These are phyloP conservation scores for Beauveria rudraprayagi DNA, from an alignment of 2,329 filamentous ascomycete genomes.

Conservation along the genomic window DNA sequence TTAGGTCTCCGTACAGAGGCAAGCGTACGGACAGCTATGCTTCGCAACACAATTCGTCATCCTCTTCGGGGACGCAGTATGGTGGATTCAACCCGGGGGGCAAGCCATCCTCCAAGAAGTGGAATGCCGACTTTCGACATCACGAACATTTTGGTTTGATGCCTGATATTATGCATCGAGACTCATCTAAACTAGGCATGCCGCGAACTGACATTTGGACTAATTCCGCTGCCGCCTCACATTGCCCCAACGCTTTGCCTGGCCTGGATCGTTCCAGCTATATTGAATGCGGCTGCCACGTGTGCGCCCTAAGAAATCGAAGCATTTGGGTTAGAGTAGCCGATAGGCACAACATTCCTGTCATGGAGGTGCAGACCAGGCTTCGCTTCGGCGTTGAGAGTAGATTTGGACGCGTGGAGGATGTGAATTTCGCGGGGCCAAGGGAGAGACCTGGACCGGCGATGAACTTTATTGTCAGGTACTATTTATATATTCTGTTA, in stretches of 20 bases:
- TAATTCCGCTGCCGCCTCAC: background rate
- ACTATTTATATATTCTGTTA: background rate
- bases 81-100: background rate
- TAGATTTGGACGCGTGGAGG: conserved; percentile 25
- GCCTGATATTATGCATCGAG: background rate
- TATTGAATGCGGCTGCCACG: conserved; percentile 21
- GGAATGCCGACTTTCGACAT: background rate
- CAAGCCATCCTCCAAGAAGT: background rate
- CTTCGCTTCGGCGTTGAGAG: conserved; percentile 22
- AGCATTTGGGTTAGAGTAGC: conserved; percentile 22
- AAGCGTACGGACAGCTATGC: background rate
- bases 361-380: conserved; percentile 20
- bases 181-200: background rate
- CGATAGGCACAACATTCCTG: conserved; percentile 13
- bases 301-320: conserved; percentile 23
- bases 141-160: background rate
- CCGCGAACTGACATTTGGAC: background rate
- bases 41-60: background rate
- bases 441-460: background rate
- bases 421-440: conserved; percentile 14
- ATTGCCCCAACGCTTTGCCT: background rate
- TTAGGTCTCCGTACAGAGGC: background rate
- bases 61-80: background rate
- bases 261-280: conserved; percentile 15
- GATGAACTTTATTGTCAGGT: conserved; percentile 23